Conservation (phyloP, 441 rosid species). For the Pelargonium exstipulatum region DNA sequence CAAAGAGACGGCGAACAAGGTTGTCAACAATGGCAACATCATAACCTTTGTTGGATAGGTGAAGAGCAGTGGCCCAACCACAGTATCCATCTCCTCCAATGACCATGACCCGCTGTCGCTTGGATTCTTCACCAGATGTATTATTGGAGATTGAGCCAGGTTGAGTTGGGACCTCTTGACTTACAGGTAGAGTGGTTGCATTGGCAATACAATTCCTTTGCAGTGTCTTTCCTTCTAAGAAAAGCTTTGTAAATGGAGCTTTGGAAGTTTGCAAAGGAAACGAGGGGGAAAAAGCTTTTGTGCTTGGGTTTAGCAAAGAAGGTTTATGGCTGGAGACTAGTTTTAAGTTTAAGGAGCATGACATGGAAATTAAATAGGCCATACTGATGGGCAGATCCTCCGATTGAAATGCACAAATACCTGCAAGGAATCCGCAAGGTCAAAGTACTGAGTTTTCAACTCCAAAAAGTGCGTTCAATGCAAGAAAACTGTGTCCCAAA, state of each 20-base stretch:
- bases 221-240: conserved; percentile 29
- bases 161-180: conserved; percentile 49
- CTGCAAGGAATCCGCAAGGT: conserved; percentile 29
- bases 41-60: conserved; percentile 72
- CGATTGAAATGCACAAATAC: conserved; percentile 31
- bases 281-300: conserved; percentile 24
- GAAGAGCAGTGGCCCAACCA: conserved; percentile 96
- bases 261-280: conserved; percentile 32
- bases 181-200: conserved; percentile 43
- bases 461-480: neutral
- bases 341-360: conserved; percentile 36
- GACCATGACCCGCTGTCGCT: conserved; percentile 69
- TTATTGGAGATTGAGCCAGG: conserved; percentile 30
- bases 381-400: conserved; percentile 29
- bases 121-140: conserved; percentile 33
- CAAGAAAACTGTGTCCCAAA: neutral
- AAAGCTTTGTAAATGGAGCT: conserved; percentile 29
- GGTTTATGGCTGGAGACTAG: conserved; percentile 34
- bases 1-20: conserved; percentile 79
- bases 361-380: conserved; percentile 61
- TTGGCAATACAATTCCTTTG: conserved; percentile 30
- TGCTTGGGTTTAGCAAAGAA: conserved; percentile 25
- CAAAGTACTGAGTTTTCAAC: neutral
- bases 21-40: conserved; percentile 76
- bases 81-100: conserved; percentile 96